Conservation (phyloP, 1,139 yeast species). For the Arxiozyma heterogenica region DNA sequence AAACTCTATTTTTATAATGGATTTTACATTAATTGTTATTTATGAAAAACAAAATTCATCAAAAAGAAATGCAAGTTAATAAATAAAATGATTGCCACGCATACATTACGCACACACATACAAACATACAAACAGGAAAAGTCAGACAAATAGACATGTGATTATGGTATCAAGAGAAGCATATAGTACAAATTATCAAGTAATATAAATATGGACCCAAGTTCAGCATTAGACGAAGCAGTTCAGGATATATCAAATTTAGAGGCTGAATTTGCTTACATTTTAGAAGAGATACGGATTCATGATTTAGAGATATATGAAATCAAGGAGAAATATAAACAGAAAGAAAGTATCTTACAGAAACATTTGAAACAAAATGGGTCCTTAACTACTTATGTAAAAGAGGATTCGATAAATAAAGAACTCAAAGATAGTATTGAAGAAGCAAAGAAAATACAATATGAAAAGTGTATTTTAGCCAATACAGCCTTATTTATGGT, state of each 20-base stretch:
- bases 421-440: constrained; percentile 66
- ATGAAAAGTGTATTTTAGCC: constrained; percentile 69
- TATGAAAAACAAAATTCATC: not conserved
- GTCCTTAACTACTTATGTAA: constrained; percentile 70
- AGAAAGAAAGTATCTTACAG: constrained; percentile 70
- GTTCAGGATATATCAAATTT: constrained; percentile 72
- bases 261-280: constrained; percentile 80
- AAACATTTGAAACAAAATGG: constrained; percentile 81
- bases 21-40: no score
- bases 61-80: not conserved
- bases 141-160: not conserved
- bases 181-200: no score
- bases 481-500: constrained; percentile 74
- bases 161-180: no score
- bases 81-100: not conserved
- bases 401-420: constrained; percentile 58
- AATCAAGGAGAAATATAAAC: constrained; percentile 54
- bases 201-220: constrained; percentile 50
- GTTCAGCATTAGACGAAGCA: constrained; percentile 64
- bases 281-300: constrained; percentile 67
- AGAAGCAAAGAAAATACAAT: constrained; percentile 52
- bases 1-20: not conserved
- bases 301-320: constrained; percentile 65
- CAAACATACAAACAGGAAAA: not conserved
- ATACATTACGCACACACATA: constrained; percentile 31